phyloP scores from a whole-genome alignment of 2,329 filamentous ascomycete species.

The Aspergillus aculeatus region DNA sequence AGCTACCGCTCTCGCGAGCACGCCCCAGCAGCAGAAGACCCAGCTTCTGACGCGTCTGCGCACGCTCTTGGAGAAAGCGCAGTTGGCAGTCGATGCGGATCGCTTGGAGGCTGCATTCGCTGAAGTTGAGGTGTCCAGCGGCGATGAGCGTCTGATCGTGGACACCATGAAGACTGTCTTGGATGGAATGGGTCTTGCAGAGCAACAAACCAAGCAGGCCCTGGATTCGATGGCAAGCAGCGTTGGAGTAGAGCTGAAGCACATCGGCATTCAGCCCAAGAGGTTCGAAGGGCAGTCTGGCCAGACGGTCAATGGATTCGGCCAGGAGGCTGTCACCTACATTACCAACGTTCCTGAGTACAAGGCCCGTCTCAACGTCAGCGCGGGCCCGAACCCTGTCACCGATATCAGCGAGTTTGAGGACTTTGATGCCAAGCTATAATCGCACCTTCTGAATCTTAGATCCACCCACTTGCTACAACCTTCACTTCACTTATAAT shows the following conservation, averaged over 20 bases:
- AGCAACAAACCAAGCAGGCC: slow-evolving; percentile 51
- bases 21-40: slow-evolving; percentile 45
- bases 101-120: slow-evolving; percentile 47
- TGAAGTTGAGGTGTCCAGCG: slow-evolving; percentile 45
- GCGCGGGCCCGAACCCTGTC: slow-evolving; percentile 68
- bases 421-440: slow-evolving; percentile 80
- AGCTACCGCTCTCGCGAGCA: slow-evolving; percentile 47
- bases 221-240: slow-evolving; percentile 52
- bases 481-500: not conserved
- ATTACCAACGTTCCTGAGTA: slow-evolving; percentile 78
- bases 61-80: slow-evolving; percentile 50
- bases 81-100: slow-evolving; percentile 44
- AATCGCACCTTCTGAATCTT: slow-evolving; percentile 20
- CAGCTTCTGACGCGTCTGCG: slow-evolving; percentile 44
- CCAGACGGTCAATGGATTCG: slow-evolving; percentile 12
- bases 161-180: slow-evolving; percentile 54
- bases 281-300: slow-evolving; percentile 35
- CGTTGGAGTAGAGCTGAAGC: slow-evolving; percentile 46
- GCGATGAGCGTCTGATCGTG: slow-evolving; percentile 52
- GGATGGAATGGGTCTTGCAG: slow-evolving; percentile 47
- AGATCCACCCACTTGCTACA: not conserved
- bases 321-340: slow-evolving; percentile 41
- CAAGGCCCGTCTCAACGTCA: slow-evolving; percentile 73
- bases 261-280: slow-evolving; percentile 44
- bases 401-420: slow-evolving; percentile 81